These are phyloP conservation scores for Phytophthora pini DNA, from an alignment of 352 stramenopile genomes.

Conservation along the genomic window DNA sequence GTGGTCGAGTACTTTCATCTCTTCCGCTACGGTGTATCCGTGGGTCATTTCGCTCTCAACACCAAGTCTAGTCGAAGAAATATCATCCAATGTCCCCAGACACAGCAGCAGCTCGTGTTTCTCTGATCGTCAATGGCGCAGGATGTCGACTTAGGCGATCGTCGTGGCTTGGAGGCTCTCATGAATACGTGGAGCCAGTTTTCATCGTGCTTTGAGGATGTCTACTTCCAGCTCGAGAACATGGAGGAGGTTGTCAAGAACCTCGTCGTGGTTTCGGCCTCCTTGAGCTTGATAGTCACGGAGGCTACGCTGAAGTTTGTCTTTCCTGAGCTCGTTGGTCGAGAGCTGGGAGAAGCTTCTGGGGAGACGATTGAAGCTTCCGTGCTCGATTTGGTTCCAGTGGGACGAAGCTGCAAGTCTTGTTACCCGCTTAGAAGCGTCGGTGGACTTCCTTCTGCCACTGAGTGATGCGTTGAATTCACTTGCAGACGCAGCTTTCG, in stretches of 20 bases:
- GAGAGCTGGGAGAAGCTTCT: slow-evolving; percentile 9
- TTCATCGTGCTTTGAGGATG: slow-evolving; percentile 22
- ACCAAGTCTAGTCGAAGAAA: not conserved
- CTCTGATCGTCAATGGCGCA: slow-evolving; percentile 21
- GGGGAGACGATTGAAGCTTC: slow-evolving; percentile 10
- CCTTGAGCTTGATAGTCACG: not conserved
- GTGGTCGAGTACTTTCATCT: slow-evolving; percentile 3
- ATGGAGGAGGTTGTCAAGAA: slow-evolving; percentile 1
- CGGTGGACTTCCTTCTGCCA: slow-evolving; percentile 15
- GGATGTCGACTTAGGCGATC: slow-evolving; percentile 19
- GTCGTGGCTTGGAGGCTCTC: slow-evolving; percentile 10
- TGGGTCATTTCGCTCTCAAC: not conserved
- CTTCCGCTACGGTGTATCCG: not conserved
- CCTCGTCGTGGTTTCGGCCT: slow-evolving; percentile 3
- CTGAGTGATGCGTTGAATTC: slow-evolving; percentile 5
- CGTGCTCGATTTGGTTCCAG: slow-evolving; percentile 17
- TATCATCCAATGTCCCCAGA: too few relatives aligned
- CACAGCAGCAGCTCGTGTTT: slow-evolving; percentile 26
- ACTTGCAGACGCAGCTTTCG: slow-evolving; percentile 7
- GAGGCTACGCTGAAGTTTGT: slow-evolving; percentile 5
- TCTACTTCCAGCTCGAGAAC: slow-evolving; percentile 15
- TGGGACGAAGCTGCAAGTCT: slow-evolving; percentile 10
- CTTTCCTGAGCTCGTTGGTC: not conserved
- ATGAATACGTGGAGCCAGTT: slow-evolving; percentile 20
- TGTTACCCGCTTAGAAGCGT: slow-evolving; percentile 8